Evolutionary conservation across 768 basidiomycete species (phyloP), one percentile per base, ranked within the genome.

Genomic region (Mycena capillaripes): DNA sequence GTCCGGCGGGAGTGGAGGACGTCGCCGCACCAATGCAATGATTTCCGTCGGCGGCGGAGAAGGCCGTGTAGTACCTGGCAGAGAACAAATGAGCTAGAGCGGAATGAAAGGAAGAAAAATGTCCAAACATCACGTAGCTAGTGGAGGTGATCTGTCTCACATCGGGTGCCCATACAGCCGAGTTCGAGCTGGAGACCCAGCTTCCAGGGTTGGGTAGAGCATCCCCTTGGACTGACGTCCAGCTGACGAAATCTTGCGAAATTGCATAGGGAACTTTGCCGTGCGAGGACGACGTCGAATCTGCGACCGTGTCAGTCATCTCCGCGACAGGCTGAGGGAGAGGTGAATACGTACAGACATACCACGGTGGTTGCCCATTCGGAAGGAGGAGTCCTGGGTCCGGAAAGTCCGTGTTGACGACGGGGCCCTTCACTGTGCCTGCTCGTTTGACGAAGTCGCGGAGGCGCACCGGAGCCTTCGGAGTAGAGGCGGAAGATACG

Each of bases 281-380:
- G 56, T 25, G 34, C 11, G 34, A 58, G 30, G 53, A 32, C 30
- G 53, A 56, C 21, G 53, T 56, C 56, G 56, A 38, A 25, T 58
- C 56, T 36, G 36, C 21, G 56, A 23, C 10, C 36, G 2, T 25
- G 34, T 25, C 21, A 8, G 53, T 56, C 32, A 56, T 21, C 30
- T 55, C 30, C 30, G 53, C 53, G 21, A 34, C 32, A 11, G 30
- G 30, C 6, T 56, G 30, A 56, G 25, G 53, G 32, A 34, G 19
- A 9, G 53, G 21, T 11, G 50, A 21, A 56, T 56, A 34, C 53
- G 53, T 56, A 56, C 53, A 56, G 21, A 58, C 56, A 58, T 58
- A 38, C 56, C 56, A 38, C 56, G 34, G 34, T 17, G n/a, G 12
- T 23, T 25, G 34, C 34, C 56, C 34, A 38, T 25, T 25, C 23